phyloP scores from a whole-genome alignment of 2,329 filamentous ascomycete species.

The Colletotrichum navitas region DNA sequence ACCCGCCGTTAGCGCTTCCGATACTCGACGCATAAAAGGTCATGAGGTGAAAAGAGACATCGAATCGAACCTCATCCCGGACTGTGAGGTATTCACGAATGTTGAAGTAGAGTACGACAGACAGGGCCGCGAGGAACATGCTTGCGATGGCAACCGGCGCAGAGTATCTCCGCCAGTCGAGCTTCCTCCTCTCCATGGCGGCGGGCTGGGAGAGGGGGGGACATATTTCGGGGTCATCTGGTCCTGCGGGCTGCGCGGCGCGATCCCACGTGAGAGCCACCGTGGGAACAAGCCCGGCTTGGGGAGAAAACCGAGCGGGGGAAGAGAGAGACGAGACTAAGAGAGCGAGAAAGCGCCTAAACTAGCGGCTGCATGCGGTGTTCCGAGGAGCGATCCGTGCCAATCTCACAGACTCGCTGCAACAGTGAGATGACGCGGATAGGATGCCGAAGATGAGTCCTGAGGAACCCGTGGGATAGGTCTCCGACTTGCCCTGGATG shows the following conservation, averaged over 20 bases:
- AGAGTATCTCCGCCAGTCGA: conserved; percentile 36
- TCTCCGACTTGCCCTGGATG: neutral
- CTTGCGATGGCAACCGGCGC: conserved; percentile 33
- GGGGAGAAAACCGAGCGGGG: conserved; percentile 30
- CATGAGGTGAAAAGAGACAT: neutral
- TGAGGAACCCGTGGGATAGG: conserved; percentile 14
- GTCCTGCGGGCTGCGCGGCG: conserved; percentile 29
- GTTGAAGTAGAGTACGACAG: conserved; percentile 36
- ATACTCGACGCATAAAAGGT: neutral
- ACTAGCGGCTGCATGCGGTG: conserved; percentile 38
- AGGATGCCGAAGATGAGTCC: conserved; percentile 38
- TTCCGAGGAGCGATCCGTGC: conserved; percentile 41
- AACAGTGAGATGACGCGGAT: conserved; percentile 19
- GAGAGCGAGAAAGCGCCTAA: conserved; percentile 26
- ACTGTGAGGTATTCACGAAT: conserved; percentile 29
- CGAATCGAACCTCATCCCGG: conserved; percentile 34
- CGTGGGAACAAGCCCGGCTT: conserved; percentile 15
- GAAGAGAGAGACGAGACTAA: conserved; percentile 19
- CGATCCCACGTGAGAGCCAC: conserved; percentile 40
- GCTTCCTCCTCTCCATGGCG: conserved; percentile 30
- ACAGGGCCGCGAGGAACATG: conserved; percentile 38
- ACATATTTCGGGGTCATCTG: conserved; percentile 40
- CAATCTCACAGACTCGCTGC: conserved; percentile 40
- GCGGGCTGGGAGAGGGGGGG: conserved; percentile 24
- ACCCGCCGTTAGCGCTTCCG: conserved; percentile 10